A percentile compares a stretch with the other conserved stretches of the same genome.
Evolutionary conservation across 2,329 filamentous ascomycete species (phyloP).

Genomic region (Cladosporium sp.): DNA sequence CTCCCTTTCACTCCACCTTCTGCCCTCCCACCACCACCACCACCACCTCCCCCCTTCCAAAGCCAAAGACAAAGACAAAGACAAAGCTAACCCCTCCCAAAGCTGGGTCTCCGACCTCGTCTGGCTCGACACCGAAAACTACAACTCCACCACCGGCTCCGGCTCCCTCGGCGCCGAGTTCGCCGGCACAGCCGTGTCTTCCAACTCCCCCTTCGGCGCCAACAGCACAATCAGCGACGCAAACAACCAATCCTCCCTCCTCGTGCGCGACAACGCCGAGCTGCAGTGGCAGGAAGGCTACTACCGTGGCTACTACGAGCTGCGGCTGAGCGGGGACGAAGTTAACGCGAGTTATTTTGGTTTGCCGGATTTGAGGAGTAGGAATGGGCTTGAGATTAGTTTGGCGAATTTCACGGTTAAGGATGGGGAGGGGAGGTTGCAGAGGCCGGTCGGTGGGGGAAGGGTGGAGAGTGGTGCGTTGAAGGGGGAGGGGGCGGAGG

Average conservation of each 20-base stretch:
- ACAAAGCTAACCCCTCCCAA: not conserved
- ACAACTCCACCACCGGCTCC: constrained; percentile 35
- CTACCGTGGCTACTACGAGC: constrained; percentile 67
- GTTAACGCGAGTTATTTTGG: constrained; percentile 62
- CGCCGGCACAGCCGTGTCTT: constrained; percentile 62
- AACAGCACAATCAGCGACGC: constrained; percentile 50
- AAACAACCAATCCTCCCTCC: constrained; percentile 41
- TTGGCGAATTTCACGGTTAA: constrained; percentile 65
- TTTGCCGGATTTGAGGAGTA: constrained; percentile 52
- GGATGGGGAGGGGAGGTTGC: constrained; percentile 55
- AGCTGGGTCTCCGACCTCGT: constrained; percentile 49
- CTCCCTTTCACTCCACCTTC: not conserved
- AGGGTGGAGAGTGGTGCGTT: constrained; percentile 53
- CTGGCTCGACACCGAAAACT: constrained; percentile 37
- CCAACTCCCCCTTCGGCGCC: constrained; percentile 50
- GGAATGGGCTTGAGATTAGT: constrained; percentile 59
- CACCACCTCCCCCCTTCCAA: constrained; percentile 17
- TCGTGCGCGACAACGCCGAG: constrained; percentile 51
- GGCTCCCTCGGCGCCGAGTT: constrained; percentile 43
- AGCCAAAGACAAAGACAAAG: constrained; percentile 16
- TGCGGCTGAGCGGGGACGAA: constrained; percentile 52
- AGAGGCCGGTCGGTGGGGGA: constrained; percentile 44
- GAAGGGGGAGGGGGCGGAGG: constrained; percentile 38
- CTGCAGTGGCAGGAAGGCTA: constrained; percentile 67
- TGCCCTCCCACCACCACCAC: not conserved